These are phyloP conservation scores for Paramecium octaurelia DNA, from an alignment of 73 alveolate genomes.

Conservation along the genomic window DNA sequence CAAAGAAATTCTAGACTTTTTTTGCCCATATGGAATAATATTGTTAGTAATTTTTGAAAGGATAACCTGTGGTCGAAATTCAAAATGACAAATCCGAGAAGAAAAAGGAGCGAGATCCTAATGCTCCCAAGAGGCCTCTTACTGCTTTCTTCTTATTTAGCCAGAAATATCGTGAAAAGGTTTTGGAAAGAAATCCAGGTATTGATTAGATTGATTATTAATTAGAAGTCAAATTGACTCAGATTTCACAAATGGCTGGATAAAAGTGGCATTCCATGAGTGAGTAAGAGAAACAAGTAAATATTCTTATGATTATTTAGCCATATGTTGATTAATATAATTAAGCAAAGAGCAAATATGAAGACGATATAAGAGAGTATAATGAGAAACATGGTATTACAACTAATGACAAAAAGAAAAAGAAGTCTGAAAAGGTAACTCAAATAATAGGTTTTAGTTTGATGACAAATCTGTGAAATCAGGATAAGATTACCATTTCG, in stretches of 20 bases:
- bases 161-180: neutral
- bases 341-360: neutral
- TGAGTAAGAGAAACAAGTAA: neutral
- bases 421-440: neutral
- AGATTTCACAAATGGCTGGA: conserved; percentile 10
- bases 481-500: neutral
- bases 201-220: neutral
- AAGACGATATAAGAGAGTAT: neutral
- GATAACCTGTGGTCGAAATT: neutral
- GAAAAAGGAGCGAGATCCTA: neutral
- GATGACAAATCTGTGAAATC: neutral
- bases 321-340: neutral
- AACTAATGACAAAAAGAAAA: neutral
- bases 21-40: neutral
- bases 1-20: neutral
- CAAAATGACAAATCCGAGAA: neutral
- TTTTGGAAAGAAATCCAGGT: conserved; percentile 12
- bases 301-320: neutral
- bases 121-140: neutral
- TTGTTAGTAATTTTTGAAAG: neutral
- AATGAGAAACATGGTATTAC: neutral
- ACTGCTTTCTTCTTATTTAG: neutral
- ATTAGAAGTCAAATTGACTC: neutral
- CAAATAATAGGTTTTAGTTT: neutral
- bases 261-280: neutral